Base-by-base conservation (phyloP, 2,329 filamentous ascomycete species). In the Periconia sp. region DNA sequence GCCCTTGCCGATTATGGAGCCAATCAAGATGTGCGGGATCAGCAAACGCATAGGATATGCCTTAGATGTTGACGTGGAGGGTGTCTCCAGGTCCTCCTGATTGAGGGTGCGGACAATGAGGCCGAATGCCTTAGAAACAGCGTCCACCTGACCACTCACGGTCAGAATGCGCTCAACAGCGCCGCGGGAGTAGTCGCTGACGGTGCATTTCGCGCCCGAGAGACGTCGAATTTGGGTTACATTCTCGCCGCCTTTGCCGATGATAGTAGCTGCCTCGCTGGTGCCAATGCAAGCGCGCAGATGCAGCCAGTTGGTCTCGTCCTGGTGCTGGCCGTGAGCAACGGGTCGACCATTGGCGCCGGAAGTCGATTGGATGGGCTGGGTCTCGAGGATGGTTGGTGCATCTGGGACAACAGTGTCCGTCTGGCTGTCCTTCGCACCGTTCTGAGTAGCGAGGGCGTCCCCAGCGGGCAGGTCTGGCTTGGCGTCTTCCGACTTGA, bases 201-300 rank as follows among this genome's bases (percentile, higher is more conserved):
- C 94, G 34, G 94, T 99, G 78, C 94, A 99, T 76, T 97, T 97
- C 56, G 94, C 94, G 61, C 91, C 92, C 38, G 94, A 96, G 75
- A 96, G 81, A 69, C 89, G 90, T 57, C 94, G 86, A 66, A 99
- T 97, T 75, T 95, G 90, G 57, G 92, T 95, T 34, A 99, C 94
- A 66, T 99, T 99, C 78, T 99, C 94, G 68, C 94, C 94, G 52
- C 92, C 92, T 76, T 99, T 99, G 67, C 94, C 94, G 73, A 99
- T 99, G 56, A 96, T 90, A 35, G 94, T 99, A 26, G 94, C 94
- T 57, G 94, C 94, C 73, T 99, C 94, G 32, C 91, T 90, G 72
- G 92, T 99, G 38, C 92, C 95, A 62, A 99, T 99, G 62, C 96
- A 92, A 42, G 94, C 90, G 58, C 94, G 88, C 61, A 99, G 89